Evolutionary conservation across 2,329 filamentous ascomycete species (phyloP), one percentile per base, ranked within the genome.

Genomic region (Sporothrix luriei): DNA sequence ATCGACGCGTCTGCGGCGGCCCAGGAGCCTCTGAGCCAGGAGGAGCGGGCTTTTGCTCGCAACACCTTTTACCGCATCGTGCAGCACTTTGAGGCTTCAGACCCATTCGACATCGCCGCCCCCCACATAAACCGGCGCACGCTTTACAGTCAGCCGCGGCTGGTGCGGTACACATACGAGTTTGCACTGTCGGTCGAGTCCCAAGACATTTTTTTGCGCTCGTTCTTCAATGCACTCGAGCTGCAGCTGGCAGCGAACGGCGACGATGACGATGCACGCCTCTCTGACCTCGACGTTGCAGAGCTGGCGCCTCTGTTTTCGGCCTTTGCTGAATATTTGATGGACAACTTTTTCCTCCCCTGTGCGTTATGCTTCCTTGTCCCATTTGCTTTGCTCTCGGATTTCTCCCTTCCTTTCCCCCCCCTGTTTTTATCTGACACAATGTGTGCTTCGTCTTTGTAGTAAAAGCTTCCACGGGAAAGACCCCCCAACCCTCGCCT

Each of bases 311-410:
- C 67, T 26, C 43, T 46, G 59, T 73, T 76, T 38, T 71, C 69
- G 57, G 72, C 55, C 48, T 77, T 77, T 71, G 75, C 74, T 29
- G 73, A 74, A 16, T 73, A 75, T 51, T 70, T 77, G 6, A 61
- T 77, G 4, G 68, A 76, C 68, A 73, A 74, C 66, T 77, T 77
- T 66, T 77, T 76, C 70, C 54, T 76, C 3, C 74, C 75, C 46
- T 70, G 74, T 75, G 72, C 62, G 71, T 69, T 21, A 19, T 24
- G 52, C 21, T 13, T 33, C 26, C 48, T 26, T 11, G 9, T n/a
- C 33, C 10, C 2, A 55, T 71, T 21, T 54, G 13, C 43, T 61
- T 19, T 16, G 3, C 29, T 29, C 29, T 43, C 13, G 3, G 10
- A 4, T 14, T 51, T 13, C 21, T 29, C 5, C 29, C 5, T 29